Evolutionary conservation across 805 yeast species (phyloP), one percentile per base, ranked within the genome.

Genomic region (Zygosaccharomyces rouxii): DNA sequence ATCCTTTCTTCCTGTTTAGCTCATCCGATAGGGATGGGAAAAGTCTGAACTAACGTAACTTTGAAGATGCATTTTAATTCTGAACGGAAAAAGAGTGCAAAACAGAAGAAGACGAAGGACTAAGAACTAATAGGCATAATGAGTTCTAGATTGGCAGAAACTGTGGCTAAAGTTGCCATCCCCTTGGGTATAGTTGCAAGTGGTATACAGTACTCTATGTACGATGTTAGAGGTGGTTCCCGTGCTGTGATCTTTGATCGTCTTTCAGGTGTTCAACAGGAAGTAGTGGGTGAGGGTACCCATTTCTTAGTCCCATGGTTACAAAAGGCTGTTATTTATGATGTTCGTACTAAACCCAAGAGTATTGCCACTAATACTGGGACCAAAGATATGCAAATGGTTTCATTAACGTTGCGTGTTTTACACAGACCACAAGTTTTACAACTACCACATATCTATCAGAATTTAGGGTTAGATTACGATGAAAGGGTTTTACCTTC

Each of bases 171-270:
- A 58, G 67, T 86, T 49, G 92, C 92, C 3, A 67, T 84, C 30
- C 94, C 94, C 7, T 76, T 78, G 3, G 90, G 90, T 60, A 63
- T 83, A 11, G 83, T 85, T 18, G 66, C 83, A 44, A 74, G 88
- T 31, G 82, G 85, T 9, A 85, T 84, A 7, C 92, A 89, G 64
- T 80, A 85, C 59, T 83, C 97, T 25, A 74, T 94, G 71, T 94
- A 89, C 66, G 98, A 94, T 64, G 99, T 94, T 33, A 83, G 85
- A 64, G 99, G 99, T 51, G 99, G 99, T 48, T 80, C 87, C 50
- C 78, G 99, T 66, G 99, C 97, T 21, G 96, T 94, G 46, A 86
- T 94, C 54, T 94, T 94, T 64, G 98, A 94, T 73, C 78, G 99
- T 60, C 70, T 94, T 50, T 72, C 77, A 38, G 99, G 99, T 72